Conservation (phyloP, 169 alveolate species). For the Eimeria mitis region DNA sequence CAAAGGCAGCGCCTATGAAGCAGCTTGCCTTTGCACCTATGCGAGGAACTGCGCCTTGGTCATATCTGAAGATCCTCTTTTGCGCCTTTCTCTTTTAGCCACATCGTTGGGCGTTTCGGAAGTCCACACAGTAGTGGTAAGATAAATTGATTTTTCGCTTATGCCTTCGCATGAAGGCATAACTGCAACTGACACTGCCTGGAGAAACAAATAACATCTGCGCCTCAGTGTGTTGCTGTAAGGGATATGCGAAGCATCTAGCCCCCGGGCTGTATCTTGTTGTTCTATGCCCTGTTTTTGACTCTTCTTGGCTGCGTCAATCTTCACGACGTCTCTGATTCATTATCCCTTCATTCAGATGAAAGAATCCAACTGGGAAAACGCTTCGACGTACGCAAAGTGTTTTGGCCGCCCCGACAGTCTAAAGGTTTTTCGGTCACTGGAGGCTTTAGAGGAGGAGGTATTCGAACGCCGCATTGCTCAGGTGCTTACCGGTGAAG, state of each 20-base stretch:
- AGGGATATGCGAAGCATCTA: not conserved
- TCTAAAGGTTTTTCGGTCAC: constrained; percentile 49
- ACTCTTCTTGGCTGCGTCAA: not conserved
- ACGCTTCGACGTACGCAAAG: constrained; percentile 12
- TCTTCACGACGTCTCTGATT: not conserved
- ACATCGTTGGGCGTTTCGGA: constrained; percentile 46
- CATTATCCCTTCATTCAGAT: not conserved
- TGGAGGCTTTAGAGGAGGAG: constrained; percentile 35
- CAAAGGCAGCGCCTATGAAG: not conserved
- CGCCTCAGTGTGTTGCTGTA: not conserved
- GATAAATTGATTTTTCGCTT: not conserved
- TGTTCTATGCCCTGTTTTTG: not conserved
- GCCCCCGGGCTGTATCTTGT: not conserved
- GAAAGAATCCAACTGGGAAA: constrained; percentile 23
- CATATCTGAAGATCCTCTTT: constrained; percentile 48
- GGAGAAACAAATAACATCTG: no score
- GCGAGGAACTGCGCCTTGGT: constrained; percentile 16
- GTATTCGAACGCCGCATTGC: constrained; percentile 15
- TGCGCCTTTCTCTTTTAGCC: constrained; percentile 46
- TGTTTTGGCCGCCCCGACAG: constrained; percentile 24
- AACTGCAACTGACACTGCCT: not conserved
- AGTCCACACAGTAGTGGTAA: constrained; percentile 56
- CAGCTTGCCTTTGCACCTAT: constrained; percentile 14
- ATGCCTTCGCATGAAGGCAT: not conserved
- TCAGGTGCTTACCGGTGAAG: constrained; percentile 5